A percentile compares a stretch with the other conserved stretches of the same genome.
Conservation (phyloP, 257 asterid genomes). For the Ophiorrhiza pumila region DNA sequence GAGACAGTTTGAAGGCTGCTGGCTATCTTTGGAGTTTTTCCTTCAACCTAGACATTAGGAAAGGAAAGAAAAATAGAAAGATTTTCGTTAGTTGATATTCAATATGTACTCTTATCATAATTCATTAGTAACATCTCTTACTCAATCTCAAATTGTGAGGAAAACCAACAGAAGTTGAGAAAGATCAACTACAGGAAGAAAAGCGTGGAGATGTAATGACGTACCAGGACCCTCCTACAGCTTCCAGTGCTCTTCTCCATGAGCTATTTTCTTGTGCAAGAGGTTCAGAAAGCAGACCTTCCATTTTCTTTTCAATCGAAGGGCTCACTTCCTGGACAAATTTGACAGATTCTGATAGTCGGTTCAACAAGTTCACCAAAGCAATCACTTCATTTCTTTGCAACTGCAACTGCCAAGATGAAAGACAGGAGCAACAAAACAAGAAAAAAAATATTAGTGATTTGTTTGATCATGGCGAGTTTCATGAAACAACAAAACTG, state of each 20-base stretch:
- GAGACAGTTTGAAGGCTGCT: not conserved
- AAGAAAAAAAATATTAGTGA: not conserved
- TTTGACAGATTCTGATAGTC: conserved; percentile 80
- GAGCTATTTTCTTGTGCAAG: conserved; percentile 30
- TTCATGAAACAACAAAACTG: not conserved
- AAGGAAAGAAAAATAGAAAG: not conserved
- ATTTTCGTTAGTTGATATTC: not conserved
- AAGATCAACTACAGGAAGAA: not conserved
- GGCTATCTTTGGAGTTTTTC: not conserved
- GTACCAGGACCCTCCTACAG: conserved; percentile 37
- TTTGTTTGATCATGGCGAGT: not conserved
- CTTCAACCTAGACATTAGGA: not conserved
- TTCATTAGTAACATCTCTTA: no score
- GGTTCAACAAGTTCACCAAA: conserved; percentile 71
- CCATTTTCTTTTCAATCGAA: conserved; percentile 45
- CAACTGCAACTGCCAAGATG: conserved; percentile 56
- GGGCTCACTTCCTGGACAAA: conserved; percentile 72
- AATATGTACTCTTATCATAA: no score
- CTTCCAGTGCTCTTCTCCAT: conserved; percentile 39
- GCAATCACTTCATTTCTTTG: conserved; percentile 97
- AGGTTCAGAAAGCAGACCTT: conserved; percentile 42
- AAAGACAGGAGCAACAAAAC: not conserved
- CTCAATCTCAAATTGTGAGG: not conserved
- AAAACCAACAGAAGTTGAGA: not conserved
- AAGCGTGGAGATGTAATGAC: conserved; percentile 19